Evolutionary conservation across 495 filamentous ascomycete species (phyloP).

Genomic region (Thozetella sp.): DNA sequence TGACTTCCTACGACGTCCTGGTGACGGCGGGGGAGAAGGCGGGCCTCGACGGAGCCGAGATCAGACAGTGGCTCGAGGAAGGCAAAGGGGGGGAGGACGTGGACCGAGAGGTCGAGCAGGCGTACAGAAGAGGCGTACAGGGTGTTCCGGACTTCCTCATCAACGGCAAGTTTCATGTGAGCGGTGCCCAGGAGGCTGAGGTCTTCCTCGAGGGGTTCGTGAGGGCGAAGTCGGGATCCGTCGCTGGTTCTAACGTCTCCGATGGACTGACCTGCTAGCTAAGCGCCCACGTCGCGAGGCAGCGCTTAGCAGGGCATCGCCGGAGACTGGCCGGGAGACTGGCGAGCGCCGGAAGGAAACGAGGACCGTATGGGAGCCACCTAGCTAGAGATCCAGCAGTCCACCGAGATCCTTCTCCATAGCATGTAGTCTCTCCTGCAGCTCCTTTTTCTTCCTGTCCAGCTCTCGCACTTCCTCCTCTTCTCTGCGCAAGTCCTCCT

Average conservation of each 20-base stretch:
- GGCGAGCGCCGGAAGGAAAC: background rate
- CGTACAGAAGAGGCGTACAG: slow-evolving; percentile 56
- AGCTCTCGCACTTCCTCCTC: slow-evolving; percentile 79
- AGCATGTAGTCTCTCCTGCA: slow-evolving; percentile 77
- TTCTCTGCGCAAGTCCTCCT: slow-evolving; percentile 75
- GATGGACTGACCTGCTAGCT: background rate
- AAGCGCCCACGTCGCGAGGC: no score
- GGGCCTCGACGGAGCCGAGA: slow-evolving; percentile 61
- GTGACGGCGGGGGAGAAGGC: slow-evolving; percentile 61
- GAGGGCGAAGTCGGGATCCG: slow-evolving; percentile 36
- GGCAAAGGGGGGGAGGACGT: slow-evolving; percentile 69
- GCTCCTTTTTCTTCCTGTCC: slow-evolving; percentile 71
- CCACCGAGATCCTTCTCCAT: slow-evolving; percentile 83
- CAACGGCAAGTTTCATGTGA: slow-evolving; percentile 60
- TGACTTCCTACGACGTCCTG: slow-evolving; percentile 65
- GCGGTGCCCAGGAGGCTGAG: slow-evolving; percentile 65
- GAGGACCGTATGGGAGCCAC: background rate
- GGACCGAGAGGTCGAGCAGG: slow-evolving; percentile 67
- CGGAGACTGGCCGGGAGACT: no score
- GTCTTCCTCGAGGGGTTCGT: slow-evolving; percentile 59
- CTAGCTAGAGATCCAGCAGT: slow-evolving; percentile 43
- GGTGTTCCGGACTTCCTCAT: slow-evolving; percentile 80
- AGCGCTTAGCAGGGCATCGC: no score
- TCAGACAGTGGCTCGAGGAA: slow-evolving; percentile 61
- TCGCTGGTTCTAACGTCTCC: slow-evolving; percentile 11